Evolutionary conservation across 2,329 filamentous ascomycete species (phyloP).

Genomic region (Trichoderma gracile): DNA sequence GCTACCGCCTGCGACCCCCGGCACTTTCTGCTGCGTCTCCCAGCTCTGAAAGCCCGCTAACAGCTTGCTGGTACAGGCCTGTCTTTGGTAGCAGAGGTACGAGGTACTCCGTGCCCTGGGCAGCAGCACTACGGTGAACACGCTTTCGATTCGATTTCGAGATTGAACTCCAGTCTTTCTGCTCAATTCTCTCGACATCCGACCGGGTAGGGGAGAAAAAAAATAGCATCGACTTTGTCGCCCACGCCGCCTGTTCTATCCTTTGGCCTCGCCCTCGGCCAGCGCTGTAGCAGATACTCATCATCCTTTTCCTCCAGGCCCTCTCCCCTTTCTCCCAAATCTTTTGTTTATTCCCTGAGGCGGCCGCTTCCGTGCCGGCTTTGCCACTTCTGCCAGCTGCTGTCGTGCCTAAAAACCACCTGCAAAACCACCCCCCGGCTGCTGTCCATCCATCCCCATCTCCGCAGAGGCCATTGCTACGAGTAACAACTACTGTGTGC

Average conservation of each 20-base stretch:
- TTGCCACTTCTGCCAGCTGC: conserved; percentile 14
- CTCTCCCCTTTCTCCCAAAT: not conserved
- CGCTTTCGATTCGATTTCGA: conserved; percentile 7
- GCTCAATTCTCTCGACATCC: conserved; percentile 10
- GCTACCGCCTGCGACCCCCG: too few species aligned
- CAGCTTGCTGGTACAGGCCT: not conserved
- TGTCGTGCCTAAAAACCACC: conserved; percentile 24
- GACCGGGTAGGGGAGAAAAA: conserved; percentile 10
- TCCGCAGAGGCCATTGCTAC: conserved; percentile 9
- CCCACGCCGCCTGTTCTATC: conserved; percentile 5
- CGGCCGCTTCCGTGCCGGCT: conserved; percentile 13
- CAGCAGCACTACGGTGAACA: conserved; percentile 21
- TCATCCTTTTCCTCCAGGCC: not conserved
- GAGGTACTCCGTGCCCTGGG: conserved; percentile 20
- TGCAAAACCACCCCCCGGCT: not conserved
- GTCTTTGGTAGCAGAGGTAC: not conserved
- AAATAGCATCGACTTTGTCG: conserved; percentile 3
- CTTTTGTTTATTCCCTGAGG: conserved; percentile 1
- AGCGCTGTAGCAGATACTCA: conserved; percentile 3
- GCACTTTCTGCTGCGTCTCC: too few species aligned
- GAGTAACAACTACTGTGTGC: not conserved
- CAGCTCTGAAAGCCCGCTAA: too few species aligned
- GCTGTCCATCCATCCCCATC: conserved; percentile 8
- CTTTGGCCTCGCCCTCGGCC: not conserved
- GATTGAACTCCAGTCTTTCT: conserved; percentile 19